A percentile compares a stretch with the other conserved stretches of the same genome.
These are phyloP conservation scores for Citrus cavaleriei DNA, from an alignment of 345 rosid genomes.

Conservation along the genomic window DNA sequence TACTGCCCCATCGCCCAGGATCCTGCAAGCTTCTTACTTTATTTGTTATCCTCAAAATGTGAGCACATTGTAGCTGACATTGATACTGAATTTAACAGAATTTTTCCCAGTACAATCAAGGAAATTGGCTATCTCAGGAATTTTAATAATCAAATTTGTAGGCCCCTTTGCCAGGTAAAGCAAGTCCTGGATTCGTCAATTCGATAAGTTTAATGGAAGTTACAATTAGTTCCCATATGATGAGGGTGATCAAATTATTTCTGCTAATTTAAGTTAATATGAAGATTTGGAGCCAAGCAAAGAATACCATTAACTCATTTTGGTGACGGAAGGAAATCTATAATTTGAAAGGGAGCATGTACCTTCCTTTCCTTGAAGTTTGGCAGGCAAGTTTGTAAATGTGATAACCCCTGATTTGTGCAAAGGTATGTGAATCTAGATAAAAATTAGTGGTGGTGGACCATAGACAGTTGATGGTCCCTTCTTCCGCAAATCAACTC, in stretches of 20 bases:
- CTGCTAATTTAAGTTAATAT: no score
- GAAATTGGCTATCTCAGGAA: background rate
- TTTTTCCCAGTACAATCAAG: background rate
- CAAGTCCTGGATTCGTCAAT: background rate
- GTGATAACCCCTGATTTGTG: background rate
- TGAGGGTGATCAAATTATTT: no score
- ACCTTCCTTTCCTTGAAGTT: no score
- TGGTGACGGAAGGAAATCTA: no score
- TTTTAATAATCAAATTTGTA: background rate
- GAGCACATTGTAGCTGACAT: no score
- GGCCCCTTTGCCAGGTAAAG: background rate
- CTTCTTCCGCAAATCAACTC: conserved; percentile 4
- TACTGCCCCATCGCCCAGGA: background rate
- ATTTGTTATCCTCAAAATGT: background rate
- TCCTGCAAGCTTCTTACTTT: background rate
- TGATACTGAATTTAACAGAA: background rate
- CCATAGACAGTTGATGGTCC: conserved; percentile 14
- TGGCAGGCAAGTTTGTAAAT: background rate
- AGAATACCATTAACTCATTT: no score
- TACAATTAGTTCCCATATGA: no score
- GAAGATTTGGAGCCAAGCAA: no score
- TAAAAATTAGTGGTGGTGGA: conserved; percentile 12
- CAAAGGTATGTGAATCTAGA: background rate
- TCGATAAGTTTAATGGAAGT: no score
- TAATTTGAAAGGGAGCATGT: no score